phyloP scores from a whole-genome alignment of 2,329 filamentous ascomycete species.

The Mollisiaceae sp. region DNA sequence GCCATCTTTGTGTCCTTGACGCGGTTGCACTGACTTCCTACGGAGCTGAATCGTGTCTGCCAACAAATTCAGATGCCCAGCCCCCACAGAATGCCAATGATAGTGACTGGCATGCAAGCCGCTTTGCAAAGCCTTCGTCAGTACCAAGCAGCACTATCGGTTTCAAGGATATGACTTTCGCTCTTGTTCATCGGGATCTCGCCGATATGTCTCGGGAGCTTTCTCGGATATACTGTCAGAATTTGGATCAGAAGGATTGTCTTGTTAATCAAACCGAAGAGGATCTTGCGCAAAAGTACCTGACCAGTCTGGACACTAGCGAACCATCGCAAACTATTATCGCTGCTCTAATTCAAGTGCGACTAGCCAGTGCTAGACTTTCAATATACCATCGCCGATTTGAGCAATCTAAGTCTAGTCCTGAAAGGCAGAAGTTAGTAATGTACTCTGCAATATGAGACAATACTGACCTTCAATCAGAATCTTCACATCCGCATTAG shows the following conservation, averaged over 20 bases:
- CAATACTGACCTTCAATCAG: constrained; percentile 15
- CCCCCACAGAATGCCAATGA: constrained; percentile 34
- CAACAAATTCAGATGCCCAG: constrained; percentile 25
- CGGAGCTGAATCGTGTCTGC: constrained; percentile 32
- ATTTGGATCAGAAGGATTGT: constrained; percentile 19
- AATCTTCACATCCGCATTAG: constrained; percentile 25
- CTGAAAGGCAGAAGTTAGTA: constrained; percentile 21
- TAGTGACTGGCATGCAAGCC: constrained; percentile 34
- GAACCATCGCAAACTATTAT: constrained; percentile 23
- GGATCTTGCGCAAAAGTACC: constrained; percentile 25
- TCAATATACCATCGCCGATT: constrained; percentile 17
- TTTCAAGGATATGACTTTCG: constrained; percentile 32
- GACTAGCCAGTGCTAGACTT: constrained; percentile 23
- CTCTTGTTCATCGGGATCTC: constrained; percentile 27
- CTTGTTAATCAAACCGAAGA: constrained; percentile 19
- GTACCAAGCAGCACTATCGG: constrained; percentile 20
- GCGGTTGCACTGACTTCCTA: constrained; percentile 27
- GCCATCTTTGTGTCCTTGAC: constrained; percentile 31
- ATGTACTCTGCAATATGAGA: not conserved
- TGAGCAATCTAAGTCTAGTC: constrained; percentile 4
- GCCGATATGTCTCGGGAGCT: constrained; percentile 23
- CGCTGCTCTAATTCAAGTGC: constrained; percentile 27
- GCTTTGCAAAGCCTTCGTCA: constrained; percentile 33
- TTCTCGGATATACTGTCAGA: constrained; percentile 6
- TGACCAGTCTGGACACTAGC: constrained; percentile 17